Base-by-base conservation (phyloP, 495 filamentous ascomycete species). In the Hypoxylon perforatum region DNA sequence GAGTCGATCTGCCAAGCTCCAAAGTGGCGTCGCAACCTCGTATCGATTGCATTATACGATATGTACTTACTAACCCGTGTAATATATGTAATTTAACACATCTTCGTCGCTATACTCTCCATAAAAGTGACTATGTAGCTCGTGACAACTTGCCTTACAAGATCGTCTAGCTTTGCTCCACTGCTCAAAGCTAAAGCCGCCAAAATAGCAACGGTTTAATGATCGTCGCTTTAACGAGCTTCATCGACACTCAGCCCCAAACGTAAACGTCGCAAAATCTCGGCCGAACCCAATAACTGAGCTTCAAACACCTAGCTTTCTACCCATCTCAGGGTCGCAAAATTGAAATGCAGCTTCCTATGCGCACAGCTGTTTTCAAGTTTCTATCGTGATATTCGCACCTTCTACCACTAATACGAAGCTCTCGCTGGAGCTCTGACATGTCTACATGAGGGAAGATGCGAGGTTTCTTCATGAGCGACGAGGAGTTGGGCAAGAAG, bases 401-500 rank as follows among this genome's bases (percentile, higher is more conserved):
- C 11, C 18, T 30, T 51, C 12, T 2, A 5, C 41, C 17, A 18
- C 41, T 7, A 10, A 18, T 22, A 47, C 21, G 41, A n/a, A 22
- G 48, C 60, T 57, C 45, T 47, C 51, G 57, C 56, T 46, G 41
- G 61, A 70, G 65, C 38, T 50, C 36, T 55, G 52, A 60, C 30
- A 72, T 70, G 70, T 62, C 57, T 73, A 50, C 36, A 70, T 73
- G 65, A 71, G 62, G 58, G 46, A 77, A 71, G 42, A 81, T 81
- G 79, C 71, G 69, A 45, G 61, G 67, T 28, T 57, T 83, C 39
- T 78, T 81, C 42, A 53, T 76, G 61, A 77, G 74, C 68, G 73
- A 81, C 42, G 80, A 80, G 57, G 81, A 79, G 56, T 30, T 81
- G 51, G 76, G 72, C 33, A 84, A 82, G 75, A 84, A 84, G 66